Evolutionary conservation across 2,329 filamentous ascomycete species (phyloP).

Genomic region (Pyrenophora seminiperda): DNA sequence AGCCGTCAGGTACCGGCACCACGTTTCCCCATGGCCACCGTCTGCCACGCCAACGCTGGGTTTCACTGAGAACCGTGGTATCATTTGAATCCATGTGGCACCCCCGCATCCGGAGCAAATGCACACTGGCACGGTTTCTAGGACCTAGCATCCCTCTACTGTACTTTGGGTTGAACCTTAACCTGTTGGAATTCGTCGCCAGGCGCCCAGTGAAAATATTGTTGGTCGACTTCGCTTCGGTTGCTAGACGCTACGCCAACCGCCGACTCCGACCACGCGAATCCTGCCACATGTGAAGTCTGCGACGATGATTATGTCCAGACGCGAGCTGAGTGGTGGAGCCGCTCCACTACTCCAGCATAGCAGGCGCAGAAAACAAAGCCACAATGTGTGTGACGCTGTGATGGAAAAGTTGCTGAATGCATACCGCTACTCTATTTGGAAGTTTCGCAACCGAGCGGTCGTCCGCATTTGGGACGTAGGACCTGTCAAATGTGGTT

Average conservation of each 20-base stretch:
- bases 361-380: neutral
- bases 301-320: conserved; percentile 8
- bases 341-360: conserved; percentile 4
- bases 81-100: neutral
- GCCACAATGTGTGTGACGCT: conserved; percentile 4
- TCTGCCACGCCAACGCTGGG: conserved; percentile 2
- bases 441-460: conserved; percentile 6
- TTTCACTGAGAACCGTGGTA: conserved; percentile 3
- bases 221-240: conserved; percentile 3
- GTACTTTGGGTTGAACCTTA: neutral
- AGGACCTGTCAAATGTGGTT: neutral
- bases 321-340: conserved; percentile 11
- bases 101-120: conserved; percentile 3
- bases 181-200: neutral
- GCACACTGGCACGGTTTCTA: neutral
- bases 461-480: neutral
- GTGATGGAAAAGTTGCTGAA: conserved; percentile 3
- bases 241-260: conserved; percentile 2
- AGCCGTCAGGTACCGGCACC: neutral
- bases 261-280: neutral
- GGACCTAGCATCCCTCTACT: neutral
- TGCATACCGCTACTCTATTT: conserved; percentile 6
- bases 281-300: conserved; percentile 4
- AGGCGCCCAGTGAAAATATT: neutral
- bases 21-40: conserved; percentile 8